Conservation (phyloP, 352 stramenopile genomes). For the Phytophthora tubulina region DNA sequence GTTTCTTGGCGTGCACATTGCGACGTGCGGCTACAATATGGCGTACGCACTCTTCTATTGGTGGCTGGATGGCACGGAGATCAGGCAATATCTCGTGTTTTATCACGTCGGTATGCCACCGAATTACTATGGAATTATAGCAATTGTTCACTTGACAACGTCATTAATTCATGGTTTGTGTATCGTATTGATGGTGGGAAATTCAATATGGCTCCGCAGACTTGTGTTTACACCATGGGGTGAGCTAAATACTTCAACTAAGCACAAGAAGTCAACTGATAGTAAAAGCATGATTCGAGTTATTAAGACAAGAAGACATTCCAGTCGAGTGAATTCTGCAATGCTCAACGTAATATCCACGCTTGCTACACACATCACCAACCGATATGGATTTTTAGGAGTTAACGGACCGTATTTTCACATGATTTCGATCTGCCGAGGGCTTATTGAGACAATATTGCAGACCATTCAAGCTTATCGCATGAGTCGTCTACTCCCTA, state of each 20-base stretch:
- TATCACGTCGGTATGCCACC: constrained; percentile 17
- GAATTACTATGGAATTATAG: constrained; percentile 7
- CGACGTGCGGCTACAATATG: constrained; percentile 20
- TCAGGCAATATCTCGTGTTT: constrained; percentile 16
- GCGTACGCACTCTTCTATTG: constrained; percentile 13
- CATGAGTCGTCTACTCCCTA: constrained; percentile 28
- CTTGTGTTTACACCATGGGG: constrained; percentile 18
- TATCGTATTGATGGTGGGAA: constrained; percentile 7
- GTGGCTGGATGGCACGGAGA: background rate
- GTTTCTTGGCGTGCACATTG: constrained; percentile 19
- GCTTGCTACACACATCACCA: background rate
- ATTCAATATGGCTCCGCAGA: background rate
- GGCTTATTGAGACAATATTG: constrained; percentile 21
- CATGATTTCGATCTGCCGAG: background rate
- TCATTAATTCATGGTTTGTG: constrained; percentile 7
- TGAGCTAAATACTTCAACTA: background rate
- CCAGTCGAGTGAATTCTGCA: background rate
- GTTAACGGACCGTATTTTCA: constrained; percentile 28
- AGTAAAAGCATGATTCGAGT: background rate
- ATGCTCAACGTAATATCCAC: background rate
- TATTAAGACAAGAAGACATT: background rate
- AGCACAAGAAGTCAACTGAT: background rate
- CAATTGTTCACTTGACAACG: background rate
- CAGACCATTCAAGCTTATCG: constrained; percentile 34
- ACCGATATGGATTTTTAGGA: constrained; percentile 20